Conservation (phyloP, 352 stramenopile species). For the Phytophthora nicotianae region DNA sequence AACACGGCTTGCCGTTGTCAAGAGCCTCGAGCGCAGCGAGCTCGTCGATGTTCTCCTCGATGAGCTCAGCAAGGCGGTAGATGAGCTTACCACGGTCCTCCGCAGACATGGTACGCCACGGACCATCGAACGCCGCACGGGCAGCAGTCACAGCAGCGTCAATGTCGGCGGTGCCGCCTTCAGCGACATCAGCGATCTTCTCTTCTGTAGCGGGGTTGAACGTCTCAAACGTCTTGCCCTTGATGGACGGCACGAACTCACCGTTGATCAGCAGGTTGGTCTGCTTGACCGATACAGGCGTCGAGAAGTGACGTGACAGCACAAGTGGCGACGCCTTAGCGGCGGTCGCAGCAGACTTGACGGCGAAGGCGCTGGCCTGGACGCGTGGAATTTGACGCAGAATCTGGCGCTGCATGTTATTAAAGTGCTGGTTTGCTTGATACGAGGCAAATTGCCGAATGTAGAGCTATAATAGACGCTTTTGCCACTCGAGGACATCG, state of each 20-base stretch:
- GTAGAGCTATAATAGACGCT: not conserved
- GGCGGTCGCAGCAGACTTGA: conserved; percentile 11
- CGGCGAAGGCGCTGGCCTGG: conserved; percentile 16
- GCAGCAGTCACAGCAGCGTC: conserved; percentile 67
- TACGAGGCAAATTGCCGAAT: conserved; percentile 27
- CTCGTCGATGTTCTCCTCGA: conserved; percentile 65
- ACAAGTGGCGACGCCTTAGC: conserved; percentile 31
- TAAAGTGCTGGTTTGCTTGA: conserved; percentile 8
- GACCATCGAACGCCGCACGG: conserved; percentile 61
- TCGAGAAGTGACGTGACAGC: conserved; percentile 43
- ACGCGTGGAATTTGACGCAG: conserved; percentile 40
- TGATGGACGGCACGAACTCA: conserved; percentile 74
- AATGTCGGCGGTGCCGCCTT: conserved; percentile 65
- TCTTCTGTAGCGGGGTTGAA: conserved; percentile 82
- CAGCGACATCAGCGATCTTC: conserved; percentile 71
- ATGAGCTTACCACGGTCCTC: conserved; percentile 45
- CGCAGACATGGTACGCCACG: conserved; percentile 58
- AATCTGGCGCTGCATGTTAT: conserved; percentile 44
- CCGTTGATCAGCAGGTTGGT: conserved; percentile 87
- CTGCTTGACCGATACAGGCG: conserved; percentile 49
- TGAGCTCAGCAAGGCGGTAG: conserved; percentile 51
- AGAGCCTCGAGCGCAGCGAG: conserved; percentile 88
- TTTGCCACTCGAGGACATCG: too few species aligned
- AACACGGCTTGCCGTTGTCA: conserved; percentile 94
- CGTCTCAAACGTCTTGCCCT: conserved; percentile 72